Percentiles rank a stretch among this genome's conserved stretches.
These are phyloP conservation scores for Hortiboletus rubellus DNA, from an alignment of 1,284 basidiomycete species.

Conservation along the genomic window DNA sequence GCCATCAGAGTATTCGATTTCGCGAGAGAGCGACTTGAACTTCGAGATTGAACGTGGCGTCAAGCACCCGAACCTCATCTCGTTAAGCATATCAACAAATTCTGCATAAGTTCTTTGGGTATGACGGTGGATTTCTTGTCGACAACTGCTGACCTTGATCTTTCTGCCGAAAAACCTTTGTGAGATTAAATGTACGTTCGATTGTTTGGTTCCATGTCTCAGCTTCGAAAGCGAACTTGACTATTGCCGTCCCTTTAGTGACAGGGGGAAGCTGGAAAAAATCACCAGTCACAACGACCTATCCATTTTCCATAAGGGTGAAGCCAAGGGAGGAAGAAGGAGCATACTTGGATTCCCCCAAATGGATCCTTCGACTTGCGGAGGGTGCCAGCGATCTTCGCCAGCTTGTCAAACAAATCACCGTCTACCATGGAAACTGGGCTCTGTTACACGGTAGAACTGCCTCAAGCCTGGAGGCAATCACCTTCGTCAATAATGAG, in stretches of 20 bases:
- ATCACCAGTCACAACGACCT: constrained; percentile 86
- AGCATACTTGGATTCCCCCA: constrained; percentile 83
- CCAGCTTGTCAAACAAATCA: constrained; percentile 82
- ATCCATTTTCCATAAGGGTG: constrained; percentile 12
- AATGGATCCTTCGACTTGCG: constrained; percentile 67
- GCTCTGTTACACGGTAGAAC: neutral
- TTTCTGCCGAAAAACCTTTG: constrained; percentile 65
- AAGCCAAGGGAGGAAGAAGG: neutral
- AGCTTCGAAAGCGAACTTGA: constrained; percentile 85
- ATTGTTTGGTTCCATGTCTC: constrained; percentile 65
- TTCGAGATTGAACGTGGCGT: constrained; percentile 53
- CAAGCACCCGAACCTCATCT: constrained; percentile 85
- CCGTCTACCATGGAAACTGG: constrained; percentile 94
- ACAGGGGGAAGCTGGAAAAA: constrained; percentile 96
- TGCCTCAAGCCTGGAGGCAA: constrained; percentile 9
- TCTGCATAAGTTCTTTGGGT: constrained; percentile 42
- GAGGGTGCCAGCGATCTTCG: constrained; percentile 61
- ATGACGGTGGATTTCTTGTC: neutral
- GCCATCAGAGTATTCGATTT: constrained; percentile 64
- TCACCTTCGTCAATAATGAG: constrained; percentile 91
- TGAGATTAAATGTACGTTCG: constrained; percentile 58
- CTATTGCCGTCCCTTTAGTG: constrained; percentile 42
- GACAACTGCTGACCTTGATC: constrained; percentile 51
- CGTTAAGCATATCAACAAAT: constrained; percentile 89
- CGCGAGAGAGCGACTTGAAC: constrained; percentile 63